phyloP scores from a whole-genome alignment of 148 eudicot genomes.

The Heliamphora exappendiculata region DNA sequence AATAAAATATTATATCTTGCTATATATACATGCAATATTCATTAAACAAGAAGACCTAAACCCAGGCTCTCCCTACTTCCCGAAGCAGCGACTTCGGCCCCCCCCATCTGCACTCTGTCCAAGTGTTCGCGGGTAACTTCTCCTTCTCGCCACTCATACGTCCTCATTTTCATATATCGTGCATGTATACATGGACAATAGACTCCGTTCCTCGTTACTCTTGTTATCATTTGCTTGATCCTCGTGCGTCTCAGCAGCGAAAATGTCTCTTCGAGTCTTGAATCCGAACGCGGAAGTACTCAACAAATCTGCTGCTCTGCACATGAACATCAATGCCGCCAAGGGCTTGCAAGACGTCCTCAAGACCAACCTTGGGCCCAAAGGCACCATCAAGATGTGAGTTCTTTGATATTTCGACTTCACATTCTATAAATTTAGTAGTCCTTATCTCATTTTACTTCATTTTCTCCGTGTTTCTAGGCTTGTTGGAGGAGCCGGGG shows the following conservation, averaged over 20 bases:
- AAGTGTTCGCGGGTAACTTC: not conserved
- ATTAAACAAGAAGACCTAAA: too few relatives aligned
- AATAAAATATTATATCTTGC: too few relatives aligned
- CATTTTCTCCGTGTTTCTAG: slow-evolving; percentile 25
- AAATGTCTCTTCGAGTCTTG: slow-evolving; percentile 67
- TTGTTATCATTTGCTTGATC: not conserved
- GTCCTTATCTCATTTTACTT: too few relatives aligned
- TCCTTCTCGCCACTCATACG: too few relatives aligned
- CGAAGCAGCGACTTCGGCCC: too few relatives aligned
- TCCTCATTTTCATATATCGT: too few relatives aligned
- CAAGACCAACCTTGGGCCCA: slow-evolving; percentile 90
- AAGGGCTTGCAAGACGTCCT: slow-evolving; percentile 92
- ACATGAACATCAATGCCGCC: slow-evolving; percentile 93
- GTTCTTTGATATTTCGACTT: not conserved
- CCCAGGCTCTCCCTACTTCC: not conserved
- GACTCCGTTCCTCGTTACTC: not conserved
- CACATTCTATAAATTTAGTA: too few relatives aligned
- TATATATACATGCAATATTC: too few relatives aligned
- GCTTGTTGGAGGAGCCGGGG: slow-evolving; percentile 98
- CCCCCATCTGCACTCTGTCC: too few relatives aligned
- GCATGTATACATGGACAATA: too few relatives aligned
- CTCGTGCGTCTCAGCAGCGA: slow-evolving; percentile 9
- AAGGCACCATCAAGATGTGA: slow-evolving; percentile 93
- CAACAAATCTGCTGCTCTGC: slow-evolving; percentile 93
- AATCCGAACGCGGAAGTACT: slow-evolving; percentile 96